Evolutionary conservation across 2,329 filamentous ascomycete genomes (phyloP).

Genomic region (Apiospora malaysiana): DNA sequence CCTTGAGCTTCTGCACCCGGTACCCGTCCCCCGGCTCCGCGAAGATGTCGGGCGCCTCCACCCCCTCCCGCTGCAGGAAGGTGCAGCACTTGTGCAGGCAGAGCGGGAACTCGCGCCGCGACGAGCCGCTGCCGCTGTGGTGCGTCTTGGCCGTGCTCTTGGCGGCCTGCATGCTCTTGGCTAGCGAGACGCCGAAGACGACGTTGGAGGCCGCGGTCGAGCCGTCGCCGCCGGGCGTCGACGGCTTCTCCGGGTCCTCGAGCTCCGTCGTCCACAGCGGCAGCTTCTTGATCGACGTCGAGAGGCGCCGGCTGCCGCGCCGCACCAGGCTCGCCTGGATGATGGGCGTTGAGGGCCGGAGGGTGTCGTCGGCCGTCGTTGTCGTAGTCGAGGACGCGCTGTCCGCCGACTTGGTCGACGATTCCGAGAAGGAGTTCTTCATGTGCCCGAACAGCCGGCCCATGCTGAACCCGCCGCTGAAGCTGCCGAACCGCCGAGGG

Average conservation of each 20-base stretch:
- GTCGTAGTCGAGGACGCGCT: too few species aligned
- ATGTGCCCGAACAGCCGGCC: slow-evolving; percentile 35
- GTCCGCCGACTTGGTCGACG: slow-evolving; percentile 18
- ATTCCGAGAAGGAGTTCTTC: slow-evolving; percentile 34
- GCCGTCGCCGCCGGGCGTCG: slow-evolving; percentile 21
- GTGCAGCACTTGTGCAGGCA: slow-evolving; percentile 48
- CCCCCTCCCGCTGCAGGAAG: slow-evolving; percentile 44
- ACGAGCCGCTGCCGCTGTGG: slow-evolving; percentile 43
- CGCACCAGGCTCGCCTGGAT: slow-evolving; percentile 39
- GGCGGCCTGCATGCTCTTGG: slow-evolving; percentile 47
- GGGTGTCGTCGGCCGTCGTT: neutral
- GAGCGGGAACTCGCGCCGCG: slow-evolving; percentile 48
- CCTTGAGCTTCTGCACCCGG: slow-evolving; percentile 43
- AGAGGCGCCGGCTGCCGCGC: slow-evolving; percentile 38
- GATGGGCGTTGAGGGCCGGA: slow-evolving; percentile 34
- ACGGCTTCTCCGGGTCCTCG: slow-evolving; percentile 34
- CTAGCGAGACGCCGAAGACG: slow-evolving; percentile 48
- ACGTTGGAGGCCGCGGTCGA: slow-evolving; percentile 29
- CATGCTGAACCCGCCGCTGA: slow-evolving; percentile 23
- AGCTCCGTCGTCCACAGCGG: slow-evolving; percentile 39
- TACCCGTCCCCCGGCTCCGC: slow-evolving; percentile 41
- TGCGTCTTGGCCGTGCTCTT: slow-evolving; percentile 46
- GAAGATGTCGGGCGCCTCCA: slow-evolving; percentile 46
- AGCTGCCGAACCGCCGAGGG: slow-evolving; percentile 10
- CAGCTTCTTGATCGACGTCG: slow-evolving; percentile 41